These are phyloP conservation scores for Grosmannia clavigera DNA, from an alignment of 2,329 filamentous ascomycete genomes.

Conservation along the genomic window DNA sequence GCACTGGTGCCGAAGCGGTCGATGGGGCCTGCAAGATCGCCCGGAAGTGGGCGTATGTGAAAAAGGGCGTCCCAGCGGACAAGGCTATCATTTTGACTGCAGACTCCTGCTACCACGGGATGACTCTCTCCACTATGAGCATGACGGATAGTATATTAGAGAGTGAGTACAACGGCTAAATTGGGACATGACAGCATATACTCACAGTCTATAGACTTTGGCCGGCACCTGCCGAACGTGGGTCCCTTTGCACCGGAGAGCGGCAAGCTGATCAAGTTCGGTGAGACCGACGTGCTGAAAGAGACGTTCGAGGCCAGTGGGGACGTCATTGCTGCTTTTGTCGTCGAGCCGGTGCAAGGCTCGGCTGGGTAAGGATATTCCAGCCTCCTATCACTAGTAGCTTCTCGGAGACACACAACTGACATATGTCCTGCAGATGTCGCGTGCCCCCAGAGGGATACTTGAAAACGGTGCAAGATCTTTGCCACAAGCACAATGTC, in stretches of 20 bases:
- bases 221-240: slow-evolving; percentile 2
- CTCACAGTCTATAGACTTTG: not conserved
- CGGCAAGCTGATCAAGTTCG: not conserved
- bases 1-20: not conserved
- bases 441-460: slow-evolving; percentile 1
- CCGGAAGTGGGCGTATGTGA: slow-evolving; percentile 3
- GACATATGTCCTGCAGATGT: not conserved
- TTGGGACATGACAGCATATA: not conserved
- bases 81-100: slow-evolving; percentile 1
- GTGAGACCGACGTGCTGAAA: not conserved
- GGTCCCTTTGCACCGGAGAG: not conserved
- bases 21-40: slow-evolving; percentile 1
- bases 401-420: not conserved
- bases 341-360: slow-evolving; percentile 1
- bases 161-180: not conserved
- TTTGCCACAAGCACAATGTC: slow-evolving; percentile 3
- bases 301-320: slow-evolving; percentile 1
- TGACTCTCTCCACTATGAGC: slow-evolving; percentile 1
- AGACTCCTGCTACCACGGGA: slow-evolving; percentile 1
- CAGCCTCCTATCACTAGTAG: too few relatives aligned
- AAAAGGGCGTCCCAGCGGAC: slow-evolving; percentile 1
- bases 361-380: not conserved
- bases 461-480: not conserved
- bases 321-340: not conserved
- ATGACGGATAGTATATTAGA: not conserved